Conservation (phyloP, 441 rosid species). For the Brassica hybrid region DNA sequence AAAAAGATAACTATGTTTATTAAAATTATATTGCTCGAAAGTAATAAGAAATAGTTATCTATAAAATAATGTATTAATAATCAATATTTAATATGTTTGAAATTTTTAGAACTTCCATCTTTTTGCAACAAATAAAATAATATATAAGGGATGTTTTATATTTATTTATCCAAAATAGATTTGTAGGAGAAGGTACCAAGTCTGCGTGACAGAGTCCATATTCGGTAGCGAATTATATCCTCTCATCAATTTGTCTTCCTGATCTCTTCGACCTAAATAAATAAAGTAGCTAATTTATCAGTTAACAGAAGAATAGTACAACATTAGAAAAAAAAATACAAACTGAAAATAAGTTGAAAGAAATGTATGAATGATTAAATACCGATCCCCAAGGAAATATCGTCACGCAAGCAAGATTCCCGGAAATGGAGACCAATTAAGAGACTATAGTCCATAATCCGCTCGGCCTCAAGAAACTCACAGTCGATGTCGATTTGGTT, state of each 20-base stretch:
- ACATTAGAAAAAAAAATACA: neutral
- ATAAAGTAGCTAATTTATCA: neutral
- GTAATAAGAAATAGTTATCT: neutral
- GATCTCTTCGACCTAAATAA: slow-evolving; percentile 39
- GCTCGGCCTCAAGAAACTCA: slow-evolving; percentile 71
- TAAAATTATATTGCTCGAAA: neutral
- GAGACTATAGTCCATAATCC: slow-evolving; percentile 78
- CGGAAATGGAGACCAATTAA: slow-evolving; percentile 73
- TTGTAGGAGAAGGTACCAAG: slow-evolving; percentile 46
- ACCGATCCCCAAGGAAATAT: slow-evolving; percentile 45
- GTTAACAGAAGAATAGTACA: neutral
- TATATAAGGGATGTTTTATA: neutral
- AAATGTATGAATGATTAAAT: neutral
- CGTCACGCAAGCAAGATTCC: slow-evolving; percentile 49
- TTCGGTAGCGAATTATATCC: slow-evolving; percentile 69
- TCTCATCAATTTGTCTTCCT: slow-evolving; percentile 50
- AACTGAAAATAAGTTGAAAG: neutral
- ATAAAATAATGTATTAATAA: neutral
- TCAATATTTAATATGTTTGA: neutral
- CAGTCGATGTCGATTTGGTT: slow-evolving; percentile 66
- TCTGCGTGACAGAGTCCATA: slow-evolving; percentile 67
- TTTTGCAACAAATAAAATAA: neutral
- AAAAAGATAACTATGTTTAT: neutral
- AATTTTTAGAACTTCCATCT: neutral
- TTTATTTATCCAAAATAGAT: neutral